These are phyloP conservation scores for Gymnopilus junonius DNA, from an alignment of 768 basidiomycete genomes.

Conservation along the genomic window DNA sequence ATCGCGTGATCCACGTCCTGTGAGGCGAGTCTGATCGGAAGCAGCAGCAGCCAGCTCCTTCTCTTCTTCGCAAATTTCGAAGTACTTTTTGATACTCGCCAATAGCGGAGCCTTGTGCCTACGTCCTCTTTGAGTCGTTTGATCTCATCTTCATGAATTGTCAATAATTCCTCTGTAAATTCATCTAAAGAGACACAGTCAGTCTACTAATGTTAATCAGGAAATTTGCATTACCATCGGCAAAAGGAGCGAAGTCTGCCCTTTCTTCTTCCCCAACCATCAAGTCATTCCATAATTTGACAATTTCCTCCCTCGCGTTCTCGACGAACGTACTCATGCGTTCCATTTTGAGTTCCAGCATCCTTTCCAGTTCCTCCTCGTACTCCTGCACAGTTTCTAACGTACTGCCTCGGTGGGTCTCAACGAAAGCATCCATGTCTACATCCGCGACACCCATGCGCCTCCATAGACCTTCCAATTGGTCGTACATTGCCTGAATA, in stretches of 20 bases:
- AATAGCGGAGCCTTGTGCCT: slow-evolving; percentile 78
- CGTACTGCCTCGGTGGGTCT: slow-evolving; percentile 81
- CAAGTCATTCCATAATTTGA: slow-evolving; percentile 81
- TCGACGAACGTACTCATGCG: slow-evolving; percentile 85
- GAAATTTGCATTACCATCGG: slow-evolving; percentile 63
- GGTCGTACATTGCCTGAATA: slow-evolving; percentile 94
- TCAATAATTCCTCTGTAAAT: slow-evolving; percentile 85
- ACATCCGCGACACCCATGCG: slow-evolving; percentile 79
- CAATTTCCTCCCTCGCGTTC: slow-evolving; percentile 83
- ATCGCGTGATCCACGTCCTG: slow-evolving; percentile 81
- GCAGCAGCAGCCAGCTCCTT: slow-evolving; percentile 84
- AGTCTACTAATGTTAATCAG: not conserved
- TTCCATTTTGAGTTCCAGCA: slow-evolving; percentile 87
- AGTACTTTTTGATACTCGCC: slow-evolving; percentile 81
- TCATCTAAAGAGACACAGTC: slow-evolving; percentile 58
- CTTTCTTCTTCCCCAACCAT: slow-evolving; percentile 86
- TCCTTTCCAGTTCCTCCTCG: slow-evolving; percentile 87
- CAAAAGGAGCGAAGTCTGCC: slow-evolving; percentile 79
- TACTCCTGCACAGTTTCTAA: slow-evolving; percentile 80
- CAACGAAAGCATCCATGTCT: slow-evolving; percentile 93
- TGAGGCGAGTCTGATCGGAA: slow-evolving; percentile 78
- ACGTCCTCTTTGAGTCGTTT: slow-evolving; percentile 77
- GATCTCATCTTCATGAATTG: slow-evolving; percentile 86
- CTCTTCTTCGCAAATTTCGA: slow-evolving; percentile 89
- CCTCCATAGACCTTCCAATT: slow-evolving; percentile 89